These are phyloP conservation scores for Polyporus tsugae DNA, from an alignment of 1,284 basidiomycete species.

Conservation along the genomic window DNA sequence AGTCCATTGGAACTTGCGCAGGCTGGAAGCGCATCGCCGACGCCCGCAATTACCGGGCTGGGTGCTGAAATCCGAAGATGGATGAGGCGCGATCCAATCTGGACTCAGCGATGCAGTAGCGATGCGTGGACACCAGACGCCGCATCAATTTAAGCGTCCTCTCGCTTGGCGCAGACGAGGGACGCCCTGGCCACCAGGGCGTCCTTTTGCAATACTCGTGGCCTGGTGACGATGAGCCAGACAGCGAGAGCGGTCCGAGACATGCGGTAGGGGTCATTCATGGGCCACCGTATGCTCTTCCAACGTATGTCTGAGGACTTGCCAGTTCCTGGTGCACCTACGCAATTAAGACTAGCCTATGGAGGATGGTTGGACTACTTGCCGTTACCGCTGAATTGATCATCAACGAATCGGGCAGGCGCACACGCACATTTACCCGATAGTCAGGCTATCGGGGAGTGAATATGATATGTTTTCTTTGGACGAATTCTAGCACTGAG, in stretches of 20 bases:
- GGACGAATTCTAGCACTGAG: background rate
- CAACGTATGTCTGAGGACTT: background rate
- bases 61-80: conserved; percentile 15
- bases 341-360: conserved; percentile 4
- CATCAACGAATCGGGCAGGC: background rate
- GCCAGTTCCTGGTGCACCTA: background rate
- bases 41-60: conserved; percentile 19
- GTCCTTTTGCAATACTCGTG: background rate
- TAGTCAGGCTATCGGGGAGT: background rate
- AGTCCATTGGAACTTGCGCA: conserved; percentile 21
- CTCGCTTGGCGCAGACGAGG: background rate
- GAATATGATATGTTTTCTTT: background rate
- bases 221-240: background rate
- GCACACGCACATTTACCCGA: background rate
- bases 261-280: background rate
- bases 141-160: conserved; percentile 16
- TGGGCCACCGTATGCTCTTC: background rate
- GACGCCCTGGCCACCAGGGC: background rate
- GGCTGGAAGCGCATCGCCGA: conserved; percentile 24
- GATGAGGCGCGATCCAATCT: conserved; percentile 25
- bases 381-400: background rate
- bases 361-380: background rate
- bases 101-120: conserved; percentile 22
- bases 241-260: background rate
- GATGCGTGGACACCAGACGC: conserved; percentile 14